Base-by-base conservation (phyloP, 225 moss, liverwort and hornwort genomes). In the Marchantia paleacea region DNA sequence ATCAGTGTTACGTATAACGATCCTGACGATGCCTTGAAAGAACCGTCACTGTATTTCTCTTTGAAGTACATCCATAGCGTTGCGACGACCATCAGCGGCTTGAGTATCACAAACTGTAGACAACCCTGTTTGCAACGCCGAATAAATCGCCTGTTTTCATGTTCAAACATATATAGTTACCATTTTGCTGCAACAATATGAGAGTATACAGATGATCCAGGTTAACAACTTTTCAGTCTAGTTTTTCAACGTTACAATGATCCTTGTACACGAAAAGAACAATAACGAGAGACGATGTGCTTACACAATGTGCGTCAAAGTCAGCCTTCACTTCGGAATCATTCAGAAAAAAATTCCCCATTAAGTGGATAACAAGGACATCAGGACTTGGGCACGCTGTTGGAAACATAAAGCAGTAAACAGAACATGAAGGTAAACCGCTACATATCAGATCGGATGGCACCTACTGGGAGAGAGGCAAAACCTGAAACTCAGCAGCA, bases 51-150 rank as follows among this genome's bases (percentile, higher is more conserved):
- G 52, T 92, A 94, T 28, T 93, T 81, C 31, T 84, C 88, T 0
- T 84, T 86, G 57, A 90, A 92, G 29, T 91, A 95, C 79, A 94
- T 73, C 84, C 92, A 72, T 7, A 97, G 69, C 0, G 93, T 90
- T 63, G 89, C 90, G 39, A 87, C 83, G 57, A 90, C 90, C 75
- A 97, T 81, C 49, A 95, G 50, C 28, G 94, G 97, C 89, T 95
- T 97, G 52, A 97, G 49, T 26, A 97, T 95, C 16, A 93, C 91
- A 82, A 97, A 95, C 47, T 97, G 97, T 25, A 95, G 85, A 81
- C 95, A 92, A 14, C 95, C 93, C 57, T 80, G 86, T 72, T 97
- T 97, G 75, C 97, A 97, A 4, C 82, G 78, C n/a, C 93, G 82
- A 22, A 97, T 97, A 81, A 97, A 97, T 73, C 95, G 85, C 89